A percentile compares a stretch with the other conserved stretches of the same genome.
Evolutionary conservation across 1,284 basidiomycete species (phyloP).

Genomic region (Tilletia indica): DNA sequence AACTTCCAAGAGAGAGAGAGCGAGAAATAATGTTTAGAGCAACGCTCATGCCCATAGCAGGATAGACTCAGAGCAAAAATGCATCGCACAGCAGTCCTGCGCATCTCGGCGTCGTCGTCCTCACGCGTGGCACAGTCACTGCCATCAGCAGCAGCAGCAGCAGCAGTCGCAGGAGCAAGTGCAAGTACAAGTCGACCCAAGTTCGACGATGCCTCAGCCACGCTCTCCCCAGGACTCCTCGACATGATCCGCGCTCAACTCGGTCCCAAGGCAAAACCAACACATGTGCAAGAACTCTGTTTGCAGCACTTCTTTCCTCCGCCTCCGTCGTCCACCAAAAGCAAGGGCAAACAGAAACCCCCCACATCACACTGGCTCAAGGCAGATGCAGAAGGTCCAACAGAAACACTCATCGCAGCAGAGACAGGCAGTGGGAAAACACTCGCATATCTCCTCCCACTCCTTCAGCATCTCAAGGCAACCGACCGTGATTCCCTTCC

Average conservation of each 20-base stretch:
- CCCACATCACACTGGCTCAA: conserved; percentile 7
- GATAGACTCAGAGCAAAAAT: no score
- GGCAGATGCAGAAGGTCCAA: neutral
- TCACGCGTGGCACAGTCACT: no score
- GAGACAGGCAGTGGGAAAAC: conserved; percentile 23
- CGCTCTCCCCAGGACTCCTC: conserved; percentile 24
- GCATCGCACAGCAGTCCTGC: no score
- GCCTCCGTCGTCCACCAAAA: neutral
- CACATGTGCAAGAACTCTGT: conserved; percentile 23
- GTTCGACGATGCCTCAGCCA: conserved; percentile 16
- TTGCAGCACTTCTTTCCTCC: conserved; percentile 24
- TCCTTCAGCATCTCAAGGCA: conserved; percentile 17
- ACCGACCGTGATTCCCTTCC: conserved; percentile 8
- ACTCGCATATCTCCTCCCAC: conserved; percentile 19
- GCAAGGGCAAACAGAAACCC: neutral
- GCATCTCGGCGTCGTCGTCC: no score
- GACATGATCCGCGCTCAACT: conserved; percentile 22
- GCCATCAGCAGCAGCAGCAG: no score
- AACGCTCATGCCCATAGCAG: no score
- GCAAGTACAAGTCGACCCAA: no score
- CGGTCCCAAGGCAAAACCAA: conserved; percentile 23
- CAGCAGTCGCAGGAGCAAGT: no score
- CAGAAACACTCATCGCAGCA: conserved; percentile 20
- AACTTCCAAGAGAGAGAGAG: no score
- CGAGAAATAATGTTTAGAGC: no score